A percentile compares a stretch with the other conserved stretches of the same genome.
These are phyloP conservation scores for Cerioporus squamosus DNA, from an alignment of 1,284 basidiomycete genomes.

Conservation along the genomic window DNA sequence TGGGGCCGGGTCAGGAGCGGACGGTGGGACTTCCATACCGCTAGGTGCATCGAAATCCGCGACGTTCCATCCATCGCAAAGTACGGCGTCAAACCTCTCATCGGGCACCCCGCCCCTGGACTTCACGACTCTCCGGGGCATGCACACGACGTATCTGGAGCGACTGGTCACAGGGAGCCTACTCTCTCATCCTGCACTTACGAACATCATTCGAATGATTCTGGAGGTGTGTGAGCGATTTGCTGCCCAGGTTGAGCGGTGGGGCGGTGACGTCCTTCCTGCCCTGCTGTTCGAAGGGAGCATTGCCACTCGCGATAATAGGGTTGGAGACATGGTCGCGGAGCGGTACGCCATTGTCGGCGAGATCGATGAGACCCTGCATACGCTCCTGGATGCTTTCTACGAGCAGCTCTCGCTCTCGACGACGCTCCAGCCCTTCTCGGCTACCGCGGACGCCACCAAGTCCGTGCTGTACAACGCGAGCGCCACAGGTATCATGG, in stretches of 20 bases:
- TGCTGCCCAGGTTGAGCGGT: slow-evolving; percentile 83
- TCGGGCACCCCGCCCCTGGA: slow-evolving; percentile 56
- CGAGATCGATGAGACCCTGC: slow-evolving; percentile 76
- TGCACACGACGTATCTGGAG: slow-evolving; percentile 83
- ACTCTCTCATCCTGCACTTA: slow-evolving; percentile 68
- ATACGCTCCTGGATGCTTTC: slow-evolving; percentile 67
- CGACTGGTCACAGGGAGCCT: slow-evolving; percentile 82
- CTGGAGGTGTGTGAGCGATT: slow-evolving; percentile 85
- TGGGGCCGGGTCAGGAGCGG: background rate
- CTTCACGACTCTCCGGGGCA: slow-evolving; percentile 81
- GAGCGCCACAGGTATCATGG: slow-evolving; percentile 43
- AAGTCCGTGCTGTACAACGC: slow-evolving; percentile 64
- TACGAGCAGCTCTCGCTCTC: slow-evolving; percentile 79
- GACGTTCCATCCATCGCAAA: slow-evolving; percentile 26
- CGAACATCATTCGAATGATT: slow-evolving; percentile 69
- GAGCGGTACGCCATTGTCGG: slow-evolving; percentile 70
- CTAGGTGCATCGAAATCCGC: slow-evolving; percentile 19
- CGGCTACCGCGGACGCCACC: slow-evolving; percentile 60
- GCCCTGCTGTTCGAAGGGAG: slow-evolving; percentile 82
- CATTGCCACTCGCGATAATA: slow-evolving; percentile 51
- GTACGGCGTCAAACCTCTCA: slow-evolving; percentile 25
- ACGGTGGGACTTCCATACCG: background rate
- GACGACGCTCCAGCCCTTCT: slow-evolving; percentile 71
- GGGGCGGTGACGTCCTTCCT: slow-evolving; percentile 92
- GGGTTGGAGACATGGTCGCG: slow-evolving; percentile 70